Evolutionary conservation across 2,329 filamentous ascomycete genomes (phyloP).

Genomic region (Colletotrichum lindemuthianum): DNA sequence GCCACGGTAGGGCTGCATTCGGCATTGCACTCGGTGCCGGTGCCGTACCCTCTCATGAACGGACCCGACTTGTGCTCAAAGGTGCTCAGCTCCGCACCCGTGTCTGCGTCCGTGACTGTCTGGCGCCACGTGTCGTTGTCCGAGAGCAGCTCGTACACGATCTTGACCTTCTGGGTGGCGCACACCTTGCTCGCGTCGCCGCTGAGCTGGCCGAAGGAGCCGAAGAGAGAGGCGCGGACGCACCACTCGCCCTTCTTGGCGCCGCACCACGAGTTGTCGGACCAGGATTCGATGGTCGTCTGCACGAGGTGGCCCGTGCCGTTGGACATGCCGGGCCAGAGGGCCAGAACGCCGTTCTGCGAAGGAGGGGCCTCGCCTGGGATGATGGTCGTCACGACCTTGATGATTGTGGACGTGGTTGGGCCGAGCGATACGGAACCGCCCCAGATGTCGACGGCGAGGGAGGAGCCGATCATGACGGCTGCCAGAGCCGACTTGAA

Average conservation of each 20-base stretch:
- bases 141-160: conserved; percentile 38
- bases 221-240: conserved; percentile 45
- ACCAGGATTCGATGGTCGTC: conserved; percentile 53
- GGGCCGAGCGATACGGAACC: conserved; percentile 29
- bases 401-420: conserved; percentile 44
- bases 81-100: conserved; percentile 46
- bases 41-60: conserved; percentile 50
- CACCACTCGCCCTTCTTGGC: conserved; percentile 50
- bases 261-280: conserved; percentile 53
- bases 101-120: conserved; percentile 49
- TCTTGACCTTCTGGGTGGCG: conserved; percentile 7
- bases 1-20: conserved; percentile 49
- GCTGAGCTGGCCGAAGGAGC: conserved; percentile 49
- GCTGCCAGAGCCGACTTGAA: conserved; percentile 10
- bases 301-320: conserved; percentile 55
- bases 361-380: conserved; percentile 49
- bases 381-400: conserved; percentile 52
- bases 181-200: conserved; percentile 8
- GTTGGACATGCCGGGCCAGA: conserved; percentile 57
- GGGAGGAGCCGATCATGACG: neutral
- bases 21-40: conserved; percentile 51
- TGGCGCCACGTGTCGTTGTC: conserved; percentile 39
- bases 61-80: conserved; percentile 48
- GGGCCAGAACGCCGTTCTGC: conserved; percentile 51
- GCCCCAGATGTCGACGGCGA: conserved; percentile 16